Base-by-base conservation (phyloP, 257 asterid species). In the Solanum chilense region DNA sequence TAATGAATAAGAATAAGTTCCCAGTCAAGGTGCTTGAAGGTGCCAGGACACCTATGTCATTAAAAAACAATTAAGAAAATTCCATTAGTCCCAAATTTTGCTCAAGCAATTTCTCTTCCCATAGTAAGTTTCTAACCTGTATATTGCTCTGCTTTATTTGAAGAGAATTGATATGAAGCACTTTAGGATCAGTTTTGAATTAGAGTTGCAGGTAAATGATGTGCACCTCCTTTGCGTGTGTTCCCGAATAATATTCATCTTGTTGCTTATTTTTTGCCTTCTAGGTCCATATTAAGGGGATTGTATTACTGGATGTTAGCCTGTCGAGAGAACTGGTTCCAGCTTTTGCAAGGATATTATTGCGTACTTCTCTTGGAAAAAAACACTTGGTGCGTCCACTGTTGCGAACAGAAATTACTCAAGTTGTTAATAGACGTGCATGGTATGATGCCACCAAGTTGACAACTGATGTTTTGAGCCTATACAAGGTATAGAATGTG, bases 361-460 rank as follows among this genome's bases (percentile, higher is more conserved):
- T 97, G 66, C 93, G 95, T 88, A 97, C 98, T 76, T 95, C 98
- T 35, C 95, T 97, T 9, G 98, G 98, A 29, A 97, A 95, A 91
- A 95, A 94, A 86, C 97, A 94, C 89, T 52, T 97, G 94, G 98
- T 97, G 86, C 95, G 96, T 44, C 98, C 99, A 44, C 92, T 97
- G 69, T 94, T 97, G 77, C 95, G 98, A 29, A 92, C 99, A 47
- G 98, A 97, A 92, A 94, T 97, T 70, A 94, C 95, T 88, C 99
- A 97, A 91, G 98, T 97, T 84, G 96, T 97, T 84, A 97, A 95
- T 86, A 93, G 98, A 62, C 98, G 94, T 87, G 98, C 99, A 73
- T 97, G 99, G 99, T 95, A 94, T 75, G 97, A 97, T 92, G 94
- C 93, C 86, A 88, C 98, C 87, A 97, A 97, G 93, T 91, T 94